Conservation (phyloP, 176 grass and related monocot genomes). For the Thalia dealbata region DNA sequence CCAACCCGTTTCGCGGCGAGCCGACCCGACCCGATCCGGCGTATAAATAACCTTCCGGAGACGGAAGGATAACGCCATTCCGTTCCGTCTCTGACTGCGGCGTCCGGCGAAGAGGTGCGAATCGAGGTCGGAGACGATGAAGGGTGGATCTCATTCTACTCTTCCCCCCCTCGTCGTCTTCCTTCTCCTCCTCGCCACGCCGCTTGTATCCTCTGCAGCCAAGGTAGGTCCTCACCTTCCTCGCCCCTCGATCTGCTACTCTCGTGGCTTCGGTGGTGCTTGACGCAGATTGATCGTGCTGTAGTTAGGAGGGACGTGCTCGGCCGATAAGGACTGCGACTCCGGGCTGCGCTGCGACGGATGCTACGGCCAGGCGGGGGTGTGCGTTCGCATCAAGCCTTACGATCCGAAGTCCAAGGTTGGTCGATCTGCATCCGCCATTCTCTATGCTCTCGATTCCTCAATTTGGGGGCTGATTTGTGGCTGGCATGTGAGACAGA, state of each 20-base stretch:
- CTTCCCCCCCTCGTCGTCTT: slow-evolving; percentile 6
- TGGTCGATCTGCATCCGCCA: background rate
- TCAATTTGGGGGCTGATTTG: background rate
- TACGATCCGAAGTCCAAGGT: slow-evolving; percentile 40
- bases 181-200: slow-evolving; percentile 13
- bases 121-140: background rate
- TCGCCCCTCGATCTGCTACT: background rate
- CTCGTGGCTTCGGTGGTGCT: background rate
- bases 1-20: too few relatives aligned
- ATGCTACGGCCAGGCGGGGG: slow-evolving; percentile 31
- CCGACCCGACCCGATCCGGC: too few relatives aligned
- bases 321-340: slow-evolving; percentile 26
- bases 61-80: background rate
- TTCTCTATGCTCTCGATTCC: background rate
- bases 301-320: slow-evolving; percentile 43
- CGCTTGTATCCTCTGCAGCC: background rate
- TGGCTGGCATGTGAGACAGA: slow-evolving; percentile 12
- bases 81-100: background rate
- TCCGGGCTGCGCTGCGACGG: slow-evolving; percentile 39
- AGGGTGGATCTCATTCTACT: background rate
- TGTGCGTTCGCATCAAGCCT: slow-evolving; percentile 39
- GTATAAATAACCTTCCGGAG: background rate
- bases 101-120: background rate
- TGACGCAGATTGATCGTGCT: background rate
- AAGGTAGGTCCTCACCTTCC: background rate